phyloP scores from a whole-genome alignment of 768 basidiomycete genomes.

The Boletus edulis region DNA sequence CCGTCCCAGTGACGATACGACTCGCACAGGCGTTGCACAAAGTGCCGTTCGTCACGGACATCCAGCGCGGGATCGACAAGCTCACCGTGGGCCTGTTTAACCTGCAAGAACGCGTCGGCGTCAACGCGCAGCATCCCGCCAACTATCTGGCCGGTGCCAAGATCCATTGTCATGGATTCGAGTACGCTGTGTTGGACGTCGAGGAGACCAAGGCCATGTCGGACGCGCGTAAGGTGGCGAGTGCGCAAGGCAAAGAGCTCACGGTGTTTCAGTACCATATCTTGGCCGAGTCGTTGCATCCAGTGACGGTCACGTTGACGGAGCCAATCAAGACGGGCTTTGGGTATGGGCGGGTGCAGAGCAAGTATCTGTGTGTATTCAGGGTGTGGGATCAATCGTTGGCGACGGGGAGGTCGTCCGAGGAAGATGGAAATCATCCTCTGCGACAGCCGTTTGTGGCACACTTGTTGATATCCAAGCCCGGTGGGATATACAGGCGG shows the following conservation, averaged over 20 bases:
- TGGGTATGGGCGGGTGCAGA: conserved; percentile 14
- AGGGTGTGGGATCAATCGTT: conserved; percentile 22
- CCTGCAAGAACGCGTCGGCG: conserved; percentile 16
- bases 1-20: conserved; percentile 15
- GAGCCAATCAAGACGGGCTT: conserved; percentile 21
- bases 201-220: conserved; percentile 16
- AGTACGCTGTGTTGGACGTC: conserved; percentile 14
- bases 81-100: conserved; percentile 18
- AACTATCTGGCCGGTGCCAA: conserved; percentile 19
- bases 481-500: conserved; percentile 17
- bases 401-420: too few species aligned
- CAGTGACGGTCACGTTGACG: conserved; percentile 19
- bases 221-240: not conserved
- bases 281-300: conserved; percentile 14
- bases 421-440: not conserved
- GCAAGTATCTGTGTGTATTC: conserved; percentile 16
- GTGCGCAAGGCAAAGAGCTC: not conserved
- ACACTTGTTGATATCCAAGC: conserved; percentile 9
- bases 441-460: conserved; percentile 10
- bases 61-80: conserved; percentile 13
- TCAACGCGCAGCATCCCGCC: conserved; percentile 20
- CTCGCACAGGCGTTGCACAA: conserved; percentile 4
- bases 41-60: conserved; percentile 7
- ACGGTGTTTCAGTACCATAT: conserved; percentile 17
- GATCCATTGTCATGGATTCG: conserved; percentile 21